Evolutionary conservation across 306 rosid species (phyloP), one percentile per base, ranked within the genome.

Genomic region (Pachyrhizus erosus): DNA sequence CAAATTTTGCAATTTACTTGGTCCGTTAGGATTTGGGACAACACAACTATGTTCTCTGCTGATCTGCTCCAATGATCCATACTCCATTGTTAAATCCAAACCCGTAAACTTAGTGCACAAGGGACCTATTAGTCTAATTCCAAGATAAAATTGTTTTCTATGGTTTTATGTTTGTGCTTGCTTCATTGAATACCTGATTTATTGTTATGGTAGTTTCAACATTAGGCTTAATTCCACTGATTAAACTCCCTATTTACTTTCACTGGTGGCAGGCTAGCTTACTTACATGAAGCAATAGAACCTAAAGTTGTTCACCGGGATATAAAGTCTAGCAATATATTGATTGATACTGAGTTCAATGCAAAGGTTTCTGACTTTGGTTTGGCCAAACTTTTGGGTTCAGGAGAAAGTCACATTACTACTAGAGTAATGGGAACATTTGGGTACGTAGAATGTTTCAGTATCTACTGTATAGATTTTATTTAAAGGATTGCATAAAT

Each of bases 371-470:
- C 99, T 72, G 99, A 95, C 85, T 95, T 93, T 83, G 99, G 99
- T 70, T 87, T 95, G 88, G 99, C 99, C 78, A 95, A 95, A 79
- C 97, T 95, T 69, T 86, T 95, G 89, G 97, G 27, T 80, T 89
- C 99, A 0, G 96, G 99, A 75, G 99, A 95, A 88, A 95, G 98
- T 87, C 91, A 93, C 84, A 95, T 95, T 79, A 93, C 97, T 21
- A 95, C 98, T 54, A 87, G 99, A 91, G 99, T 95, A 31, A 95
- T 95, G 99, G 99, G 99, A 82, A 95, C 99, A 75, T 95, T 95
- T 70, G 99, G 99, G 99, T 95, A 91, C 71, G 76, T 49, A 29
- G 39, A 64, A 9, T 42, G 6, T 69, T 69, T 64, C 18, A 10
- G 79, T 12, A 27, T 55, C 31, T 51, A 69, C 64, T 26, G 68